These are phyloP conservation scores for Sesbania bispinosa DNA, from an alignment of 306 rosid species.

Conservation along the genomic window DNA sequence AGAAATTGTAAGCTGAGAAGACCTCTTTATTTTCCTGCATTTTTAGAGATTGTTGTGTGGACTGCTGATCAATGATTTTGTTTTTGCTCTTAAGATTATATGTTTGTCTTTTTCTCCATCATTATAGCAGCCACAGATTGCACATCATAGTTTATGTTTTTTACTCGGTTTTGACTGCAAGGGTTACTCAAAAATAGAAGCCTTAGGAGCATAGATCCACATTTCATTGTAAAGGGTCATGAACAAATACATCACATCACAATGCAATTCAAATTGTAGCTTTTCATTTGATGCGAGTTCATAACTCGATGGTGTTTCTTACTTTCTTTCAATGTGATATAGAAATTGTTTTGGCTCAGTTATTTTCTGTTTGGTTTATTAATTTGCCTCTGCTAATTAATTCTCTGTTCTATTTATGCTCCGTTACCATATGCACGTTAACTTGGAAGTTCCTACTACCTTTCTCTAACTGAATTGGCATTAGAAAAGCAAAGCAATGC, in stretches of 20 bases:
- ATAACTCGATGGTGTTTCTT: not conserved
- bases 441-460: conserved; percentile 28
- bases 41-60: too few species aligned
- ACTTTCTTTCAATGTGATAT: not conserved
- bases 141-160: too few species aligned
- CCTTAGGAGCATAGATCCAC: conserved; percentile 16
- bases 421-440: too few species aligned
- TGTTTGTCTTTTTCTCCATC: too few species aligned
- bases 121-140: conserved; percentile 3
- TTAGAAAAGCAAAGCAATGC: conserved; percentile 64
- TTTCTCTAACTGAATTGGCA: conserved; percentile 54
- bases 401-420: not conserved
- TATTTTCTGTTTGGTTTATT: not conserved
- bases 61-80: too few species aligned
- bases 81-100: too few species aligned
- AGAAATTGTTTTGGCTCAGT: conserved; percentile 3
- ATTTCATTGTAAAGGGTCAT: conserved; percentile 22
- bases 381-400: not conserved
- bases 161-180: conserved; percentile 11
- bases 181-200: conserved; percentile 12
- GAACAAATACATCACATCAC: conserved; percentile 1
- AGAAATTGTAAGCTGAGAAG: not conserved
- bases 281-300: conserved; percentile 10
- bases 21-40: too few species aligned
- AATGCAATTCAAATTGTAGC: conserved; percentile 4